Evolutionary conservation across 192 early-diverging fungal genomes (phyloP).

Genomic region (Allomyces arbusculus): DNA sequence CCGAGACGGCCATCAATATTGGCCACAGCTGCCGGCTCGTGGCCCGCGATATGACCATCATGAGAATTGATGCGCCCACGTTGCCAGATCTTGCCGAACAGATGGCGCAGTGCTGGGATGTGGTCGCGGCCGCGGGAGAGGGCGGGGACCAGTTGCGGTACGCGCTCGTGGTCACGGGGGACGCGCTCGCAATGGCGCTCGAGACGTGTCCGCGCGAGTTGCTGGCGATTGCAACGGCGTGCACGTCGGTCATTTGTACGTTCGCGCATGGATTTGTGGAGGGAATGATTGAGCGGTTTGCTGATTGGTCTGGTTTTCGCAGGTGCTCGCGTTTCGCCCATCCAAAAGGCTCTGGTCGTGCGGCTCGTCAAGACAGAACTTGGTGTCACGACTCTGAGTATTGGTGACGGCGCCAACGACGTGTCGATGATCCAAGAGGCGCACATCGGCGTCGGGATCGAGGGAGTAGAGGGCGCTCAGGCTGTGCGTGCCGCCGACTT

Average conservation of each 20-base stretch:
- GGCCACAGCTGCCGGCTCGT: slow-evolving; percentile 10
- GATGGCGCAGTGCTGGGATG: too few species aligned
- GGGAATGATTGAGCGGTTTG: too few species aligned
- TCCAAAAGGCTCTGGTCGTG: slow-evolving; percentile 59
- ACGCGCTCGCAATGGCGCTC: slow-evolving; percentile 4
- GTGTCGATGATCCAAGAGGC: slow-evolving; percentile 24
- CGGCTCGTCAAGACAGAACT: slow-evolving; percentile 40
- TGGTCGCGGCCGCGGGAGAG: too few species aligned
- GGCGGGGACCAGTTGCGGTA: neutral
- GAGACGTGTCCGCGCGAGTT: slow-evolving; percentile 7
- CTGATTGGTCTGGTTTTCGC: too few species aligned
- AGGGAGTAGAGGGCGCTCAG: slow-evolving; percentile 36
- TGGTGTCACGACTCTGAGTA: slow-evolving; percentile 39
- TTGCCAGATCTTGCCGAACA: too few species aligned
- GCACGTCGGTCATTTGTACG: slow-evolving; percentile 28
- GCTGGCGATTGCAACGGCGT: slow-evolving; percentile 16
- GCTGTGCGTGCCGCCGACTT: slow-evolving; percentile 35
- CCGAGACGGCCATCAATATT: slow-evolving; percentile 43
- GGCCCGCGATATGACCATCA: neutral
- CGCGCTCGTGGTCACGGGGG: slow-evolving; percentile 6
- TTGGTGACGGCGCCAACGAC: slow-evolving; percentile 45
- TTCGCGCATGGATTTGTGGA: too few species aligned
- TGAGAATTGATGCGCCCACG: too few species aligned
- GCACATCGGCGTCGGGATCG: slow-evolving; percentile 33
- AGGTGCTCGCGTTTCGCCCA: slow-evolving; percentile 37